A percentile compares a stretch with the other conserved stretches of the same genome.
Conservation (phyloP, 2,329 filamentous ascomycete genomes). For the Chaetomium globosum region DNA sequence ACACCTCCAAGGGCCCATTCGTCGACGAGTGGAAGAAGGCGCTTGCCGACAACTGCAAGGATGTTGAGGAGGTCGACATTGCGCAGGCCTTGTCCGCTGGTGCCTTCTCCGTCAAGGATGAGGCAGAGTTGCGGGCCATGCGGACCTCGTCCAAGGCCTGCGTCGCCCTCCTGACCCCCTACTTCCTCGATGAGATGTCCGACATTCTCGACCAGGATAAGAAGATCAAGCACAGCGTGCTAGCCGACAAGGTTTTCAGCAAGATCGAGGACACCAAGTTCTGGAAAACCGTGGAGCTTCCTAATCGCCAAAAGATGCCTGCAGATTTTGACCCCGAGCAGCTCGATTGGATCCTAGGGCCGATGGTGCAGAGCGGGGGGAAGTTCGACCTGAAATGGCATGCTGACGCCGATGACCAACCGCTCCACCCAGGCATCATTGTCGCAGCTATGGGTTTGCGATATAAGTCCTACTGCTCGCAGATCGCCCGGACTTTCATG, state of each 20-base stretch:
- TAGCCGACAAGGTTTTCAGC: slow-evolving; percentile 84
- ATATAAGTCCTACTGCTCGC: slow-evolving; percentile 94
- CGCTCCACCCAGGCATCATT: slow-evolving; percentile 88
- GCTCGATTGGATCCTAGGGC: slow-evolving; percentile 91
- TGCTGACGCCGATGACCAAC: slow-evolving; percentile 76
- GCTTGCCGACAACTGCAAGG: slow-evolving; percentile 76
- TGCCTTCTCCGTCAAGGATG: slow-evolving; percentile 91
- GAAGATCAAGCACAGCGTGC: slow-evolving; percentile 85
- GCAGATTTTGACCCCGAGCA: slow-evolving; percentile 83
- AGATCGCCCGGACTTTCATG: slow-evolving; percentile 90
- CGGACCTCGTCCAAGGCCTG: slow-evolving; percentile 92
- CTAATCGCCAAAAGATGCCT: slow-evolving; percentile 74
- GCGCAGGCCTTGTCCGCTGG: slow-evolving; percentile 76
- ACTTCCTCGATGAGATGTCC: slow-evolving; percentile 98
- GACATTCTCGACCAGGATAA: slow-evolving; percentile 94
- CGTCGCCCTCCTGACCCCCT: slow-evolving; percentile 91
- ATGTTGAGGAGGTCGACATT: slow-evolving; percentile 86
- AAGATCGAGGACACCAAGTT: slow-evolving; percentile 95
- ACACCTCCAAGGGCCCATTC: slow-evolving; percentile 82
- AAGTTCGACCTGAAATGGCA: slow-evolving; percentile 88
- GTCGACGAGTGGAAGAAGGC: slow-evolving; percentile 94
- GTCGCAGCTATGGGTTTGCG: slow-evolving; percentile 87
- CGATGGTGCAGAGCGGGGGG: slow-evolving; percentile 91
- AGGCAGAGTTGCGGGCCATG: slow-evolving; percentile 90
- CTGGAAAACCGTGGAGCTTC: slow-evolving; percentile 77